Evolutionary conservation across 1,284 basidiomycete species (phyloP).

Genomic region (Heliocybe sulcata): DNA sequence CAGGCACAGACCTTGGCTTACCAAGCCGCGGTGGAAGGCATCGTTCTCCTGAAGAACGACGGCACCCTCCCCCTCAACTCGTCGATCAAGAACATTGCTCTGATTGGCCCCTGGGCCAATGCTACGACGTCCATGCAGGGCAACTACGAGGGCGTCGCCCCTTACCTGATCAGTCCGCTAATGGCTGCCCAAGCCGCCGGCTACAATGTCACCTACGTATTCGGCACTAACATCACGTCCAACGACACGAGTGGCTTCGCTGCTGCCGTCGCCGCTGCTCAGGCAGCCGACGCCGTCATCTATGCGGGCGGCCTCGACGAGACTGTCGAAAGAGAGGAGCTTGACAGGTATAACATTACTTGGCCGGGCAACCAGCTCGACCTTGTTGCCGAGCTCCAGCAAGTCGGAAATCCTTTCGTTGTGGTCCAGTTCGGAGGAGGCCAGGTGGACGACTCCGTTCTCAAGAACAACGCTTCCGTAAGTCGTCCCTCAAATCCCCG

Average conservation of each 20-base stretch:
- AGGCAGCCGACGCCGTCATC: constrained; percentile 27
- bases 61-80: constrained; percentile 39
- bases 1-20: constrained; percentile 41
- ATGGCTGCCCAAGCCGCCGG: constrained; percentile 38
- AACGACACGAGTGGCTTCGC: constrained; percentile 36
- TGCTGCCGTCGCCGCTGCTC: constrained; percentile 21
- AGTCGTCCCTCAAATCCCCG: constrained; percentile 10
- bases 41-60: constrained; percentile 51
- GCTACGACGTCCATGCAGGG: constrained; percentile 49
- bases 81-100: constrained; percentile 35
- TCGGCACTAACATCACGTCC: constrained; percentile 33
- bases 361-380: constrained; percentile 53
- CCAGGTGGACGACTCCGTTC: constrained; percentile 39
- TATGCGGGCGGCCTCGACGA: constrained; percentile 41
- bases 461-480: constrained; percentile 38
- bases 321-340: constrained; percentile 41
- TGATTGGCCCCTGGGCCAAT: constrained; percentile 50
- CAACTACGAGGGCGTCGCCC: constrained; percentile 45
- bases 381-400: constrained; percentile 35
- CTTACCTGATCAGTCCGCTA: constrained; percentile 47
- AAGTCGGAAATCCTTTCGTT: constrained; percentile 40
- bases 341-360: constrained; percentile 40
- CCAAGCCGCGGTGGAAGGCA: constrained; percentile 41
- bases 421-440: constrained; percentile 51
- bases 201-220: constrained; percentile 33